A percentile compares a stretch with the other conserved stretches of the same genome.
Conservation (phyloP, 352 stramenopile genomes). For the Phytopythium boreale region DNA sequence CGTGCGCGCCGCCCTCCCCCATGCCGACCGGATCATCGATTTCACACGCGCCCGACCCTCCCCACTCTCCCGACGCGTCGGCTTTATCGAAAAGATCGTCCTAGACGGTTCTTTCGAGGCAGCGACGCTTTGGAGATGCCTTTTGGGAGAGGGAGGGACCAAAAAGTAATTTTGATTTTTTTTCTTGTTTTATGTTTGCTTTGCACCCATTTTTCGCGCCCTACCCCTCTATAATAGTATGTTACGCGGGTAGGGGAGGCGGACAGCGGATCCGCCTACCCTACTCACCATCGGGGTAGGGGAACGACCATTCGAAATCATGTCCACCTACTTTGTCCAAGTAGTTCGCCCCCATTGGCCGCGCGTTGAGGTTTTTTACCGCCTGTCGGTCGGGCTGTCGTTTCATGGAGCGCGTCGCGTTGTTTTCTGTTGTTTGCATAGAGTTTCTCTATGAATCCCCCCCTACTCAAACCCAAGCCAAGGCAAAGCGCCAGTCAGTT, state of each 20-base stretch:
- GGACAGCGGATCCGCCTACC: not conserved
- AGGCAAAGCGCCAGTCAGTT: not conserved
- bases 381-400: not conserved
- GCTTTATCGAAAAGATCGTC: no score
- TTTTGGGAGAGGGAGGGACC: not conserved
- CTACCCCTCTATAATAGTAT: not conserved
- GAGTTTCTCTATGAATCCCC: not conserved
- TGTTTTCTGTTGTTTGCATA: not conserved
- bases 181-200: not conserved
- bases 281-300: not conserved
- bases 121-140: no score
- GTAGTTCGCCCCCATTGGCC: not conserved
- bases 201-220: not conserved
- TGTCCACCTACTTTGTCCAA: not conserved
- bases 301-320: not conserved
- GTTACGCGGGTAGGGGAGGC: not conserved
- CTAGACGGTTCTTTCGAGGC: no score
- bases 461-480: not conserved
- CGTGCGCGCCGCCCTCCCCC: no score
- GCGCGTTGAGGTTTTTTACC: not conserved
- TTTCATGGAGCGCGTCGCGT: no score
- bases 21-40: no score
- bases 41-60: no score
- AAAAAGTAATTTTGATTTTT: conserved; percentile 1
- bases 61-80: no score